These are phyloP conservation scores for Antarctomyces pellizariae DNA, from an alignment of 495 filamentous ascomycete species.

Conservation along the genomic window DNA sequence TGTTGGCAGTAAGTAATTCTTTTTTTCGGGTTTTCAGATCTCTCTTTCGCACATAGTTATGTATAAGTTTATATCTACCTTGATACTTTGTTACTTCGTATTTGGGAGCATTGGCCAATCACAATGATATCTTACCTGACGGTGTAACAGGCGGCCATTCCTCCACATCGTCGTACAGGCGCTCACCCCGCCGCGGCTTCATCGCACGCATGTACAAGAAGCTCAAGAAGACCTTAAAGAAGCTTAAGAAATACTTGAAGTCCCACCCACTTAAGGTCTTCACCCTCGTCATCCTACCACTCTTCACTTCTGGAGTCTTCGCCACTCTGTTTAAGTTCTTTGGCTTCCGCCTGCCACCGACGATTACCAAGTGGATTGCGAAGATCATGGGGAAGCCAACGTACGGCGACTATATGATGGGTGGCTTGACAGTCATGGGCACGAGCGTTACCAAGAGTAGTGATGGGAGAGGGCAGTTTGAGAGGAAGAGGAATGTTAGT, in stretches of 20 bases:
- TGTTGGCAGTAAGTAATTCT: too few species aligned
- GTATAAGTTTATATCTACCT: too few species aligned
- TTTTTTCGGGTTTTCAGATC: too few species aligned
- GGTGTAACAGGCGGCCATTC: slow-evolving; percentile 18
- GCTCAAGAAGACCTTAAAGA: slow-evolving; percentile 47
- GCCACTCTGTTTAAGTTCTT: slow-evolving; percentile 46
- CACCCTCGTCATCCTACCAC: slow-evolving; percentile 62
- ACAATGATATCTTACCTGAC: background rate
- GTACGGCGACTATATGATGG: slow-evolving; percentile 5
- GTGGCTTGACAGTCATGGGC: slow-evolving; percentile 2
- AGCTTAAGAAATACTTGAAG: slow-evolving; percentile 53
- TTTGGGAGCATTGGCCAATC: too few species aligned
- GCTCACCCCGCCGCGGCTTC: slow-evolving; percentile 55
- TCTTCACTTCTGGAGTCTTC: slow-evolving; percentile 61
- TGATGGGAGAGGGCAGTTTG: slow-evolving; percentile 17
- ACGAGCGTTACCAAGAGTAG: slow-evolving; percentile 12
- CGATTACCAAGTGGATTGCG: slow-evolving; percentile 28
- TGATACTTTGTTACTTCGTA: background rate
- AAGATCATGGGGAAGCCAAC: slow-evolving; percentile 20
- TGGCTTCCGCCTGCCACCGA: slow-evolving; percentile 45
- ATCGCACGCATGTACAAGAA: slow-evolving; percentile 41
- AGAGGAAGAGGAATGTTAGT: slow-evolving; percentile 16
- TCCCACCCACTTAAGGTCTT: slow-evolving; percentile 64
- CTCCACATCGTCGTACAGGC: slow-evolving; percentile 40
- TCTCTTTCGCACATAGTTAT: too few species aligned